Evolutionary conservation across 345 rosid species (phyloP).

Genomic region (Aegle marmelos): DNA sequence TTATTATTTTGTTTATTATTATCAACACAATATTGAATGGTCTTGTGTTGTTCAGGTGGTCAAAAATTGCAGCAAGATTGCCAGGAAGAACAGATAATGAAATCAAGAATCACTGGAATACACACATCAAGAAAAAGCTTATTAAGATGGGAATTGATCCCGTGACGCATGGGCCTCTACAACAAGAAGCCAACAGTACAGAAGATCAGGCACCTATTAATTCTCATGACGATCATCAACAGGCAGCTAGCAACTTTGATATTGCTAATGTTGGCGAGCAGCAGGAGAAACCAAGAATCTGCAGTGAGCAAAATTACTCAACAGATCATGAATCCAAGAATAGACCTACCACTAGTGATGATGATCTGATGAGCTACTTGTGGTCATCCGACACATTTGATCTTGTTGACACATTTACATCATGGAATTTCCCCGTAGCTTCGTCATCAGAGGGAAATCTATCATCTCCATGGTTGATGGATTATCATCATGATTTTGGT

Average conservation of each 20-base stretch:
- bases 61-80: conserved; percentile 70
- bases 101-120: conserved; percentile 82
- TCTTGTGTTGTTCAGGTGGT: conserved; percentile 50
- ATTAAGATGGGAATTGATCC: conserved; percentile 81
- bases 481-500: conserved; percentile 29
- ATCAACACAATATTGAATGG: no score
- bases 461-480: conserved; percentile 42
- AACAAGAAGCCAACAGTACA: background rate
- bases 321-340: conserved; percentile 7
- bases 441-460: conserved; percentile 31
- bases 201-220: conserved; percentile 13
- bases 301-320: conserved; percentile 9
- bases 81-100: conserved; percentile 91
- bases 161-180: conserved; percentile 48
- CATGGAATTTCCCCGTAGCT: conserved; percentile 40
- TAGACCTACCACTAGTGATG: background rate
- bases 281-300: background rate
- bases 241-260: background rate
- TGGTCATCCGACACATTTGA: conserved; percentile 31
- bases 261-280: background rate
- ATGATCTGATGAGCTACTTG: conserved; percentile 23
- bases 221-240: background rate
- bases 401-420: conserved; percentile 34
- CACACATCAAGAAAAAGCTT: conserved; percentile 80
- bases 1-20: background rate